phyloP scores from a whole-genome alignment of 2,329 filamentous ascomycete species.

The Pseudogymnoascus sp. region DNA sequence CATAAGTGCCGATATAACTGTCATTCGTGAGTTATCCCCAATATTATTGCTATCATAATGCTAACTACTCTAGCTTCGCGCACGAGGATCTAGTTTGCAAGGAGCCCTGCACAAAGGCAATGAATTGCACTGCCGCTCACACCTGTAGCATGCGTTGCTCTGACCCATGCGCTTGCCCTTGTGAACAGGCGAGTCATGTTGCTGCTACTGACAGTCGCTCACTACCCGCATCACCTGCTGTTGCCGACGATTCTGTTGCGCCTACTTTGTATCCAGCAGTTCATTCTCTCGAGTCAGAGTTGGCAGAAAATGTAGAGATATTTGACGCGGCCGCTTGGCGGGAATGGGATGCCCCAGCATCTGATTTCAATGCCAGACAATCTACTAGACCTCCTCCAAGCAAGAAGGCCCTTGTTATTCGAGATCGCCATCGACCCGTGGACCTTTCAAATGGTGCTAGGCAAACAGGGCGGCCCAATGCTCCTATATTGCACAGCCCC shows the following conservation, averaged over 20 bases:
- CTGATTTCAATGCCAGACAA: background rate
- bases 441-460: background rate
- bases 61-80: conserved; percentile 14
- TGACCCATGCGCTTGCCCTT: background rate
- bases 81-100: conserved; percentile 23
- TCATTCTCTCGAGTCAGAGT: background rate
- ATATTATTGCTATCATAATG: background rate
- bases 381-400: background rate
- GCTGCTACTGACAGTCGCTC: background rate
- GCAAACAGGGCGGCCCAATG: background rate
- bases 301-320: background rate
- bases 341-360: background rate
- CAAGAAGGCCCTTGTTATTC: background rate
- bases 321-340: background rate
- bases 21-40: conserved; percentile 19
- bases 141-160: background rate
- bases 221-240: background rate
- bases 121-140: conserved; percentile 17
- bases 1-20: conserved; percentile 26
- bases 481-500: background rate
- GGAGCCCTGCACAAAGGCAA: conserved; percentile 18
- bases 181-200: background rate
- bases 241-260: background rate
- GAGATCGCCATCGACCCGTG: background rate
- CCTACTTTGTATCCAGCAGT: background rate